phyloP scores from a whole-genome alignment of 2,329 filamentous ascomycete genomes.

The Exserohilum rostratum region DNA sequence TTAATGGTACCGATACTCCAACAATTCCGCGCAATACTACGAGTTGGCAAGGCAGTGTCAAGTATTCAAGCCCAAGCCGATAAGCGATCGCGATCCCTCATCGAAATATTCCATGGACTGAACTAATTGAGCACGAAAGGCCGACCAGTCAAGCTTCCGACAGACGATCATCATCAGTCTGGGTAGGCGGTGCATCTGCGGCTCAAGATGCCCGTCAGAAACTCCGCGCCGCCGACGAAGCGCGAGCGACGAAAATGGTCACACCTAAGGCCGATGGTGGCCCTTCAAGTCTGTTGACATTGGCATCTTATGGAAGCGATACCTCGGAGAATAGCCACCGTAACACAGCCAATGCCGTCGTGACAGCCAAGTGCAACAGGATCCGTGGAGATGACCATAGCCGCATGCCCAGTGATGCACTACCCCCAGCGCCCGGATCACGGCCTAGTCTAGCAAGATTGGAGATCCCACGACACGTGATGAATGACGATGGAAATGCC shows the following conservation, averaged over 20 bases:
- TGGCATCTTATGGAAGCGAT: not conserved
- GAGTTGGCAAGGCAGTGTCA: not conserved
- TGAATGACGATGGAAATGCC: not conserved
- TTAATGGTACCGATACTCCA: conserved; percentile 18
- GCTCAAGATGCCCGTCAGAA: conserved; percentile 33
- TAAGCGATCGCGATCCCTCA: too few species aligned
- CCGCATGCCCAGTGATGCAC: not conserved
- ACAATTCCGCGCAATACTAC: not conserved
- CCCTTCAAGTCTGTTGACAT: not conserved
- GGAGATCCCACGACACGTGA: conserved; percentile 2
- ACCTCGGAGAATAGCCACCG: not conserved
- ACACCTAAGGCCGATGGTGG: not conserved
- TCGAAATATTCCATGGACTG: too few species aligned
- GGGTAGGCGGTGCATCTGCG: conserved; percentile 24
- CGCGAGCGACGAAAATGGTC: conserved; percentile 14
- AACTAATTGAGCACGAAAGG: not conserved
- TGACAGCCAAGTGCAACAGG: not conserved
- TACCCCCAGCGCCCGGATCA: not conserved
- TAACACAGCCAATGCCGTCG: not conserved
- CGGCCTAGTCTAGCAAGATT: conserved; percentile 8
- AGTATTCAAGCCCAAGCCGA: not conserved
- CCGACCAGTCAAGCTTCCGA: not conserved
- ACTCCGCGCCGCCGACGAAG: conserved; percentile 34
- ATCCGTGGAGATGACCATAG: not conserved
- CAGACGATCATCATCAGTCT: conserved; percentile 16